Evolutionary conservation across 345 rosid genomes (phyloP).

Genomic region (Diplotaxis tenuifolia): DNA sequence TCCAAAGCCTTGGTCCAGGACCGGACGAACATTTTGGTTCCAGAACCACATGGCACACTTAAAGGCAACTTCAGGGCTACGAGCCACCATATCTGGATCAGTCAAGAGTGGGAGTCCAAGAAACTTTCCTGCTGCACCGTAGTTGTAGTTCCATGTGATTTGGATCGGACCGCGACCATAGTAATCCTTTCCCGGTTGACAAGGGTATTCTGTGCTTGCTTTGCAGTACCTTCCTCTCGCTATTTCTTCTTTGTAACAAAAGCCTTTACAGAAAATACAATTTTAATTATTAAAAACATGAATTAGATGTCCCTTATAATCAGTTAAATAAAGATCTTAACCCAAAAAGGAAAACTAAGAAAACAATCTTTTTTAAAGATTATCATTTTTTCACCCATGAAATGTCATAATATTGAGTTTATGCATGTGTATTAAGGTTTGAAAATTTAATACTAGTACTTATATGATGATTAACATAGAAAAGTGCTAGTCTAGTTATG

Average conservation of each 20-base stretch:
- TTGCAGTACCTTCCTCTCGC: constrained; percentile 32
- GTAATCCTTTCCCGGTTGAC: constrained; percentile 43
- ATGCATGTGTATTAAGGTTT: background rate
- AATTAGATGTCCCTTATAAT: background rate
- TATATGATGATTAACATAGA: background rate
- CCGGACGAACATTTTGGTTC: constrained; percentile 50
- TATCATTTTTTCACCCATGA: background rate
- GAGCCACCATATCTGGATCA: constrained; percentile 52
- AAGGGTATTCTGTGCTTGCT: constrained; percentile 22
- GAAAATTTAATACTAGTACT: background rate
- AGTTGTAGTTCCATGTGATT: constrained; percentile 62
- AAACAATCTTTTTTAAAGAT: background rate
- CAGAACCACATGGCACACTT: constrained; percentile 60
- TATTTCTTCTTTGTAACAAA: constrained; percentile 46
- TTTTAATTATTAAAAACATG: background rate
- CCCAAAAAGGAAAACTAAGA: background rate
- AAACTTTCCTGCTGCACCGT: constrained; percentile 47
- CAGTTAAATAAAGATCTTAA: background rate
- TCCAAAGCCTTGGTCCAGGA: constrained; percentile 50
- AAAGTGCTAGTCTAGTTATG: background rate
- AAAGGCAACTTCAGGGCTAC: constrained; percentile 43
- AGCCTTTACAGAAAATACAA: constrained; percentile 16
- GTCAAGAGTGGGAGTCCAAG: constrained; percentile 42
- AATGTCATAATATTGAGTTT: background rate
- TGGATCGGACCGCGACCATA: constrained; percentile 64